Evolutionary conservation across 2,329 filamentous ascomycete species (phyloP).

Genomic region (Ascocoryne sarcoides): DNA sequence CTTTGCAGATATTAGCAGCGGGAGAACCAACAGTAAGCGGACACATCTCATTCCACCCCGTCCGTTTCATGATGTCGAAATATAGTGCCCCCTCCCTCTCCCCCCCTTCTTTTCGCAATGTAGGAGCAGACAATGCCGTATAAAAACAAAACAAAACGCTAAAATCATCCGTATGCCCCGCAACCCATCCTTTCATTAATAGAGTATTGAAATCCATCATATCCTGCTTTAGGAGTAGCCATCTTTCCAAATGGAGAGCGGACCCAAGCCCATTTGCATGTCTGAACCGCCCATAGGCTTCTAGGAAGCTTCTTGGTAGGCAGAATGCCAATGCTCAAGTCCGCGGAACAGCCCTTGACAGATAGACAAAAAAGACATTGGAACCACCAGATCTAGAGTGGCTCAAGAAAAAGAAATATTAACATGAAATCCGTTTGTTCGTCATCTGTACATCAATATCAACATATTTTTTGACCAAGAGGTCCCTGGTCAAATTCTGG

Average conservation of each 20-base stretch:
- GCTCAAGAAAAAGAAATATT: slow-evolving; percentile 18
- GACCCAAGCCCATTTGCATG: slow-evolving; percentile 14
- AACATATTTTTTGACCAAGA: slow-evolving; percentile 14
- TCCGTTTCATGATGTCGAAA: slow-evolving; percentile 14
- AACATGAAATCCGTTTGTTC: slow-evolving; percentile 22
- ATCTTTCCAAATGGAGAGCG: slow-evolving; percentile 18
- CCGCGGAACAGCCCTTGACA: slow-evolving; percentile 22
- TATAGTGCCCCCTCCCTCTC: background rate
- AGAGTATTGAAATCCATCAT: slow-evolving; percentile 12
- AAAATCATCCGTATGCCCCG: slow-evolving; percentile 5
- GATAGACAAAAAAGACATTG: slow-evolving; percentile 14
- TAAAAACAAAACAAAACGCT: slow-evolving; percentile 9
- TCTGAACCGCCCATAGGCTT: slow-evolving; percentile 9
- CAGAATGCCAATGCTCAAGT: slow-evolving; percentile 18
- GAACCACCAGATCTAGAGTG: slow-evolving; percentile 4
- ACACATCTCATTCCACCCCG: slow-evolving; percentile 1
- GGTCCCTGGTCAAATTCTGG: slow-evolving; percentile 3
- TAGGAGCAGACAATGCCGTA: slow-evolving; percentile 13
- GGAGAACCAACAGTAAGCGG: background rate
- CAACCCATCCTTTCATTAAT: slow-evolving; percentile 21
- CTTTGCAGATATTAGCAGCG: background rate
- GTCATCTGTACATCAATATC: slow-evolving; percentile 20
- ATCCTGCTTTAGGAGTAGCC: slow-evolving; percentile 11
- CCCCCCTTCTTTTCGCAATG: background rate
- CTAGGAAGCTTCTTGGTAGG: slow-evolving; percentile 8